These are phyloP conservation scores for Phtheirospermum japonicum DNA, from an alignment of 257 asterid genomes.

Conservation along the genomic window DNA sequence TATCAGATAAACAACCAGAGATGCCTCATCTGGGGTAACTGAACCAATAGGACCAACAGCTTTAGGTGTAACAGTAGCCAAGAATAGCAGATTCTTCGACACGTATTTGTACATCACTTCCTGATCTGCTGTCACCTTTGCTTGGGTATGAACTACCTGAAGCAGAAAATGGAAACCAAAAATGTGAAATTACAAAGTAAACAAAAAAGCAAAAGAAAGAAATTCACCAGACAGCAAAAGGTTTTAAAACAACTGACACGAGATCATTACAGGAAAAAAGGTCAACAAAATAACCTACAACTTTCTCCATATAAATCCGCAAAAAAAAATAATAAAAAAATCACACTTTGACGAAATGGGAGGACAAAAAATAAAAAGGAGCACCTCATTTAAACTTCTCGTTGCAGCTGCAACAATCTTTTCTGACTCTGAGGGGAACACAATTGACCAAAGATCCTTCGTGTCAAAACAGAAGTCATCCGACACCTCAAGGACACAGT, in stretches of 20 bases:
- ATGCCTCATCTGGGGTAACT: constrained; percentile 87
- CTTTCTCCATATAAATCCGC: constrained; percentile 17
- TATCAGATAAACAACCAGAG: constrained; percentile 73
- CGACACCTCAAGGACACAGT: constrained; percentile 42
- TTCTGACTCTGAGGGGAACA: constrained; percentile 87
- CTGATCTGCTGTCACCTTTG: constrained; percentile 86
- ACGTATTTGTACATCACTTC: constrained; percentile 91
- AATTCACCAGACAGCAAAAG: constrained; percentile 25
- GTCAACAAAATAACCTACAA: constrained; percentile 8
- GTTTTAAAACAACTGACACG: constrained; percentile 11
- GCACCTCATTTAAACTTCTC: constrained; percentile 81
- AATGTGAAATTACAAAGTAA: constrained; percentile 2
- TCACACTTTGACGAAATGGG: constrained; percentile 10
- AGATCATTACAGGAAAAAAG: no score
- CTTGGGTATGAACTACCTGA: constrained; percentile 96
- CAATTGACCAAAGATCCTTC: constrained; percentile 75
- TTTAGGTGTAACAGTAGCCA: constrained; percentile 88
- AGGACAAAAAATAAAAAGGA: constrained; percentile 22
- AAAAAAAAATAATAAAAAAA: background rate
- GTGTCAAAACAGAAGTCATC: constrained; percentile 73
- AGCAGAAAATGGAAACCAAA: constrained; percentile 25
- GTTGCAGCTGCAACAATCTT: constrained; percentile 77
- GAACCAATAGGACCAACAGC: constrained; percentile 86
- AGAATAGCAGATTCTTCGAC: constrained; percentile 81
- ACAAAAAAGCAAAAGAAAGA: background rate